Percentiles rank a stretch among this genome's conserved stretches.
Evolutionary conservation across 129 eudicot genomes (phyloP).

Genomic region (Flaveria brownii): DNA sequence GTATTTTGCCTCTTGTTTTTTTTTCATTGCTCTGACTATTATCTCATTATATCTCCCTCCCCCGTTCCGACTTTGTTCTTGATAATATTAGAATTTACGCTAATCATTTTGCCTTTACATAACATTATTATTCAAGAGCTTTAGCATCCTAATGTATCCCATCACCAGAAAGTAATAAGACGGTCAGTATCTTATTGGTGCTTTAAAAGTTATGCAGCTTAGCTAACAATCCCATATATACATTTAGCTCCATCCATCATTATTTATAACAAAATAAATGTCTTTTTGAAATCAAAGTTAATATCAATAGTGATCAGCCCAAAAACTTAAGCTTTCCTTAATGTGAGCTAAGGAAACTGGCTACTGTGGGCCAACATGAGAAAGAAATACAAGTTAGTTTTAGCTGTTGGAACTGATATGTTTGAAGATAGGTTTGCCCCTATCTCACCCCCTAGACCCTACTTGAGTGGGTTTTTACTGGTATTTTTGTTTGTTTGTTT

Average conservation of each 20-base stretch:
- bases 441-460: too few species aligned
- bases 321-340: neutral
- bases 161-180: neutral
- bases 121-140: neutral
- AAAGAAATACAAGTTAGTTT: neutral
- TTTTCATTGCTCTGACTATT: neutral
- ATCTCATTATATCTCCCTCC: neutral
- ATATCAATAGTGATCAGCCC: neutral
- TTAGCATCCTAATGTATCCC: neutral
- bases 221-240: neutral
- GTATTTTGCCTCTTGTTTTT: neutral
- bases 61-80: neutral
- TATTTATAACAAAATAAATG: neutral
- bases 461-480: too few species aligned
- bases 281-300: neutral
- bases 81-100: neutral
- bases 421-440: too few species aligned
- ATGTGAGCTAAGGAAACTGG: constrained; percentile 14
- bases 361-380: neutral
- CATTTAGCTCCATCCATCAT: neutral
- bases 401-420: neutral
- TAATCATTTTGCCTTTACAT: neutral
- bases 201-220: neutral
- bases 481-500: too few species aligned
- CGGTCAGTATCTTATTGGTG: neutral